Percentiles rank a stretch among this genome's conserved stretches.
phyloP scores from a whole-genome alignment of 2,329 filamentous ascomycete species.

The Trichoderma sp. region DNA sequence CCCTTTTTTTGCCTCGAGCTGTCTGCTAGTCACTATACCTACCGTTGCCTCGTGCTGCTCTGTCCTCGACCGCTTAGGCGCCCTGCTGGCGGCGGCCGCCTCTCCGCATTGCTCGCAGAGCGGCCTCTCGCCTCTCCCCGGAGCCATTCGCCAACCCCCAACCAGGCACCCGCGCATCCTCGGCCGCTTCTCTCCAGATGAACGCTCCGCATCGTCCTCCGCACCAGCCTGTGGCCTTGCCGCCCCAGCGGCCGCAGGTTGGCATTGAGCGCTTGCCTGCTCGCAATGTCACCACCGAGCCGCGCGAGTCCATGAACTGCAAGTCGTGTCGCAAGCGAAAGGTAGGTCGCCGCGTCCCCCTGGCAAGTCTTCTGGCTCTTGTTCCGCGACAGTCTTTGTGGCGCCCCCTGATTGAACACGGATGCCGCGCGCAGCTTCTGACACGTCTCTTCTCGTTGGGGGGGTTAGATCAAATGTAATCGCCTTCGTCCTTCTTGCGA shows the following conservation, averaged over 20 bases:
- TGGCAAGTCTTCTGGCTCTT: too few species aligned
- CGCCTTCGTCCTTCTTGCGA: slow-evolving; percentile 81
- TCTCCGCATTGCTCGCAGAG: background rate
- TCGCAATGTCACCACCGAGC: slow-evolving; percentile 71
- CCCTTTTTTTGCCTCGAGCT: background rate
- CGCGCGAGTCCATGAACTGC: slow-evolving; percentile 91
- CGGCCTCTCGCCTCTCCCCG: background rate
- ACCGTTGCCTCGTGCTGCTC: background rate
- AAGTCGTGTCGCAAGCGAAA: slow-evolving; percentile 92
- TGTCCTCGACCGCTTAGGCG: slow-evolving; percentile 1
- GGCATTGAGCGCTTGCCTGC: slow-evolving; percentile 78
- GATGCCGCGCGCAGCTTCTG: slow-evolving; percentile 1
- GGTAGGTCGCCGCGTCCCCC: slow-evolving; percentile 51
- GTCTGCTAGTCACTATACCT: background rate
- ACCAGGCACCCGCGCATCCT: slow-evolving; percentile 13
- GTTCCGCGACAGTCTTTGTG: background rate
- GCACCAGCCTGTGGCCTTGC: slow-evolving; percentile 58
- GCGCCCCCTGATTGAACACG: slow-evolving; percentile 11
- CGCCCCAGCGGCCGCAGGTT: slow-evolving; percentile 74
- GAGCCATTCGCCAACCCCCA: background rate
- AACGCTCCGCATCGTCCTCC: slow-evolving; percentile 27
- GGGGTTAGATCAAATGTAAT: slow-evolving; percentile 83
- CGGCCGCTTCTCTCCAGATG: slow-evolving; percentile 5
- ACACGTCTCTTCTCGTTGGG: background rate
- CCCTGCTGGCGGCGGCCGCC: slow-evolving; percentile 14